Base-by-base conservation (phyloP, 768 basidiomycete species). In the Cubamyces sp. region DNA sequence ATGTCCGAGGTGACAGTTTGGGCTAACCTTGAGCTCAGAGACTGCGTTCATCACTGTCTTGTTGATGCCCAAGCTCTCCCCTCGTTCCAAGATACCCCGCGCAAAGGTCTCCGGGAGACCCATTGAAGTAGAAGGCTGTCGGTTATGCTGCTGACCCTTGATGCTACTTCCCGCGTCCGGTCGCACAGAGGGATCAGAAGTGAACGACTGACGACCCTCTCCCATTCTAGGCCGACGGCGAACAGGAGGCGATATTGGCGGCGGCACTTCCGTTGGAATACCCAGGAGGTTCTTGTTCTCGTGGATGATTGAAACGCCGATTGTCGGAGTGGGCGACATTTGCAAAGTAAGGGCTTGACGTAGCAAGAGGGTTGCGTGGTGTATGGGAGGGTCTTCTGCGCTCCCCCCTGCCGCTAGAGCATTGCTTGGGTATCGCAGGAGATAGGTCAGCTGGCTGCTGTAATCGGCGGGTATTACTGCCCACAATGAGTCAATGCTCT, bases 391-490 rank as follows among this genome's bases (percentile, higher is more conserved):
- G 21, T 70, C 60, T 1, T 69, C 66, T 1, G 40, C 21, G 26
- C 54, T 64, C 37, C 59, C 54, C 11, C 54, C 56, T 11, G 37
- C 51, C 8, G 56, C 53, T 37, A 76, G 64, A 1, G 81, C 75
- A 14, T 82, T 80, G 4, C 85, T 74, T 15, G 96, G 94, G 75
- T 98, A 98, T 57, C 92, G 92, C 40, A 99, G 78, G 19, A 98
- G 82, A 58, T 82, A 79, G 23, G 93, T 94, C 26, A 99, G 78
- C 68, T 97, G 90, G 1, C 81, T 83, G 57, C 87, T 92, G 73
- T 96, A 96, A 74, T 96, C 95, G 14, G 89, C 84, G 8, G 90
- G 83, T 62, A 96, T 87, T 45, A 98, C 95, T 96, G 69, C 28
- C 61, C 21, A 58, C 53, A 56, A 43, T 21, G 67, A 63, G 19